phyloP scores from a whole-genome alignment of 768 basidiomycete genomes.

The Boletus vermiculosoides region DNA sequence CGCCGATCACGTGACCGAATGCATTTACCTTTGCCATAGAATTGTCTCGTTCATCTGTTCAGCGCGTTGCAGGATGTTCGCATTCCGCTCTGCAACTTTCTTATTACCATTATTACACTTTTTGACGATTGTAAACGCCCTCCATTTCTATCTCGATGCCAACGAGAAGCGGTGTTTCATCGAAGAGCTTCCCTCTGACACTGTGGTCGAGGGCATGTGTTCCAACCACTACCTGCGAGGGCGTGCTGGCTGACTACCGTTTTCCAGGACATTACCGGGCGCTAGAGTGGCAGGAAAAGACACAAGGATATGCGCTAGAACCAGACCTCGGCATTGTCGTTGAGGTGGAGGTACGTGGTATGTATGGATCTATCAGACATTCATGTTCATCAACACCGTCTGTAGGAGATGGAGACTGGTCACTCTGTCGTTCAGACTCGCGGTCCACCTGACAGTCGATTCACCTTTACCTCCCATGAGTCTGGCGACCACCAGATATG shows the following conservation, averaged over 20 bases:
- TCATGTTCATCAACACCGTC: background rate
- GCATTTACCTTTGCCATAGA: background rate
- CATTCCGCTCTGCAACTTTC: conserved; percentile 24
- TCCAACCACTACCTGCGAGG: background rate
- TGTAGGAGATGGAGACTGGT: conserved; percentile 80
- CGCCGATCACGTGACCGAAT: conserved; percentile 17
- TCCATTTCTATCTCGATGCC: conserved; percentile 96
- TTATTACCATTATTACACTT: conserved; percentile 41
- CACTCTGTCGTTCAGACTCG: conserved; percentile 84
- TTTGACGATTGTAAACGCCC: conserved; percentile 57
- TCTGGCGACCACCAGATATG: conserved; percentile 98
- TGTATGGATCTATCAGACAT: background rate
- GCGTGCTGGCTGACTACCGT: background rate
- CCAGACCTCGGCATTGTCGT: conserved; percentile 84
- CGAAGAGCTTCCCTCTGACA: conserved; percentile 92
- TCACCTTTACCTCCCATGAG: conserved; percentile 98
- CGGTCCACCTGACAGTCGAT: conserved; percentile 88
- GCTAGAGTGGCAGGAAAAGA: conserved; percentile 81
- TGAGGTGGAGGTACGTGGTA: conserved; percentile 73
- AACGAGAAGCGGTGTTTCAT: conserved; percentile 94
- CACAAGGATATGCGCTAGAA: conserved; percentile 67
- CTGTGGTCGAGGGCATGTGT: conserved; percentile 84
- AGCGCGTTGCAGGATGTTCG: conserved; percentile 23
- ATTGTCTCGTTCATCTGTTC: background rate
- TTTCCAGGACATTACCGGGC: conserved; percentile 84